phyloP scores from a whole-genome alignment of 768 basidiomycete species.

The Nevesoporus exiguus region DNA sequence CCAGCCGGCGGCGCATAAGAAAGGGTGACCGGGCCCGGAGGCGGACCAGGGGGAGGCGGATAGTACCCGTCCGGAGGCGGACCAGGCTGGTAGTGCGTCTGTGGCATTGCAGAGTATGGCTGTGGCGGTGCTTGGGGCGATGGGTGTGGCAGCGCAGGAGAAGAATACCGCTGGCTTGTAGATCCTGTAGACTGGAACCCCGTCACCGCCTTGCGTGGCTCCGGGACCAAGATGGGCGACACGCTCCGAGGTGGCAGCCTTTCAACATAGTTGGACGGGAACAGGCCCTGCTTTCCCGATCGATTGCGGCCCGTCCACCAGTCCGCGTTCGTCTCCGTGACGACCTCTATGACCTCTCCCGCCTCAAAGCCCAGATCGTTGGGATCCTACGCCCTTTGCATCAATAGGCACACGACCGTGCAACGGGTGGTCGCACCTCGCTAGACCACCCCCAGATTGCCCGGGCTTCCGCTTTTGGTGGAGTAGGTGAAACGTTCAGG shows the following conservation, averaged over 20 bases:
- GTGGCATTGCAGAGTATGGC: conserved; percentile 15
- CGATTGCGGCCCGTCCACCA: conserved; percentile 81
- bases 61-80: conserved; percentile 16
- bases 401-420: conserved; percentile 6
- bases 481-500: conserved; percentile 25
- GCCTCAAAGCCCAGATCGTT: conserved; percentile 72
- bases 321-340: conserved; percentile 80
- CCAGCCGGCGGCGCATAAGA: conserved; percentile 29
- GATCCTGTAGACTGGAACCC: conserved; percentile 4
- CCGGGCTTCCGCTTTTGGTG: conserved; percentile 26
- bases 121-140: conserved; percentile 12
- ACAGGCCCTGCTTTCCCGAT: conserved; percentile 64
- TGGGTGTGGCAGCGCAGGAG: conserved; percentile 21
- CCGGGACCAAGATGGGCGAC: conserved; percentile 24
- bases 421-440: conserved; percentile 20
- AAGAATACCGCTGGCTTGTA: conserved; percentile 13
- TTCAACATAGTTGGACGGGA: conserved; percentile 78
- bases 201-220: conserved; percentile 18
- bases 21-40: conserved; percentile 12
- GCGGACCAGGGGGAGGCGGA: conserved; percentile 12
- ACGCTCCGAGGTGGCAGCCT: conserved; percentile 35
- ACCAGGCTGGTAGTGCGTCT: conserved; percentile 10
- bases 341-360: conserved; percentile 77
- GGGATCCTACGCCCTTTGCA: conserved; percentile 48
- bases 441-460: conserved; percentile 30